Conservation (phyloP, 1,139 yeast species). For the Hyphopichia wangnamkhiaoensis region DNA sequence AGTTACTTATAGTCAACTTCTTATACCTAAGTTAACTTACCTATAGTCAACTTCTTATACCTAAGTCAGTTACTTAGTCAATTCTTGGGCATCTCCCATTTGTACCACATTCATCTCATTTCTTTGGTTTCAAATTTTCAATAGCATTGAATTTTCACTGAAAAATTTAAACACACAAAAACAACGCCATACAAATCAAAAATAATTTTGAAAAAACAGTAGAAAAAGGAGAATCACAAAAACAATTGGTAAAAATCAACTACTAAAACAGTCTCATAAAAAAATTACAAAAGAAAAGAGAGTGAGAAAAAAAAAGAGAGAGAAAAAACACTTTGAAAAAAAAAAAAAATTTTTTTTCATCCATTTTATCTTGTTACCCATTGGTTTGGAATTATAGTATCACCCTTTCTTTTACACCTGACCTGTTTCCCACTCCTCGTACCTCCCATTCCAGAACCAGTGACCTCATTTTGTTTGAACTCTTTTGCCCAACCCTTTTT, state of each 20-base stretch:
- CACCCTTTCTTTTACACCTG: not conserved
- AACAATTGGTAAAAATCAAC: not conserved
- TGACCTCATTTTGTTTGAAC: not conserved
- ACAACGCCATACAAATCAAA: too few relatives aligned
- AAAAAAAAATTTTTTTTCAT: conserved; percentile 2
- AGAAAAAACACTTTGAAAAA: not conserved
- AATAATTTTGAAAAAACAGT: not conserved
- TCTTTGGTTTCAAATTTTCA: not conserved
- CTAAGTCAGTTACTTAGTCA: too few relatives aligned
- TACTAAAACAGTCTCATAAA: not conserved
- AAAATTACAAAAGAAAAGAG: not conserved
- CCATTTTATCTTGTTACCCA: not conserved
- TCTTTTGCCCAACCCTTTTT: not conserved
- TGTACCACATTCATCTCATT: not conserved
- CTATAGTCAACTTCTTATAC: too few relatives aligned
- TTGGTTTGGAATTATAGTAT: not conserved
- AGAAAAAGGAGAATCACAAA: not conserved
- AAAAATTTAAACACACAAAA: too few relatives aligned
- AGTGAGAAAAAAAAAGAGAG: not conserved
- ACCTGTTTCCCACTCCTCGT: not conserved
- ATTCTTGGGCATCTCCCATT: not conserved
- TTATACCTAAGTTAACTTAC: too few relatives aligned
- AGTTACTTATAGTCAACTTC: too few relatives aligned
- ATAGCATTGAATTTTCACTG: too few relatives aligned
- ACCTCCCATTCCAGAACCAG: not conserved